phyloP scores from a whole-genome alignment of 2,329 filamentous ascomycete genomes.

The Colletotrichum noveboracense region DNA sequence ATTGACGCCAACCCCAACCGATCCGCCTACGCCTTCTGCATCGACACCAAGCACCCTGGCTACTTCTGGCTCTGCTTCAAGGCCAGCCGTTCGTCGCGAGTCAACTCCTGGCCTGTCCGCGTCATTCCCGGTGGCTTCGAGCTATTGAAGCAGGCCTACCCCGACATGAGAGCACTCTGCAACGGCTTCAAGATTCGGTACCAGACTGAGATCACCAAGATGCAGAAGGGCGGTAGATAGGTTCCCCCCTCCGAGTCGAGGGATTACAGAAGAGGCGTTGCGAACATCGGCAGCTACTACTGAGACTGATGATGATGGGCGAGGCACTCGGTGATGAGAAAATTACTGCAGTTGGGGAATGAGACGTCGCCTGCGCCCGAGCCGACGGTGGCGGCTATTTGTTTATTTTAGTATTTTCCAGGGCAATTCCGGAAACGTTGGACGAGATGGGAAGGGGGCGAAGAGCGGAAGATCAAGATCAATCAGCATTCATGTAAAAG shows the following conservation, averaged over 20 bases:
- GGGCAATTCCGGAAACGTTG: not conserved
- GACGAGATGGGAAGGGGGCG: not conserved
- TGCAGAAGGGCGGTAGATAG: constrained; percentile 40
- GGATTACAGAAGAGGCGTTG: not conserved
- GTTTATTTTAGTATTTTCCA: not conserved
- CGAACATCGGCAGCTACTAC: not conserved
- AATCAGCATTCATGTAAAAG: not conserved
- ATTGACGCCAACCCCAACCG: constrained; percentile 94
- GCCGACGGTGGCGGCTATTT: not conserved
- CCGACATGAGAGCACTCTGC: constrained; percentile 92
- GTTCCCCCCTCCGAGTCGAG: not conserved
- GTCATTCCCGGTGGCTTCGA: constrained; percentile 94
- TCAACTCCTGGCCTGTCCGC: constrained; percentile 84
- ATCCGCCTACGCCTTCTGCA: constrained; percentile 94
- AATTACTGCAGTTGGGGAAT: not conserved
- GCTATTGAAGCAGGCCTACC: constrained; percentile 86
- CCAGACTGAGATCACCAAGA: constrained; percentile 68
- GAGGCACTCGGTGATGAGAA: not conserved
- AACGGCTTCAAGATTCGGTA: constrained; percentile 95
- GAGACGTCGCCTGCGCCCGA: not conserved
- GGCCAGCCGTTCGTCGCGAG: constrained; percentile 74
- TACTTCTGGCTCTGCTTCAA: constrained; percentile 99
- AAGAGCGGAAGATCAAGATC: not conserved
- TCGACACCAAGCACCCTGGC: constrained; percentile 88
- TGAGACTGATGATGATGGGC: not conserved